These are phyloP conservation scores for Daldinia grandis DNA, from an alignment of 495 filamentous ascomycete species.

Conservation along the genomic window DNA sequence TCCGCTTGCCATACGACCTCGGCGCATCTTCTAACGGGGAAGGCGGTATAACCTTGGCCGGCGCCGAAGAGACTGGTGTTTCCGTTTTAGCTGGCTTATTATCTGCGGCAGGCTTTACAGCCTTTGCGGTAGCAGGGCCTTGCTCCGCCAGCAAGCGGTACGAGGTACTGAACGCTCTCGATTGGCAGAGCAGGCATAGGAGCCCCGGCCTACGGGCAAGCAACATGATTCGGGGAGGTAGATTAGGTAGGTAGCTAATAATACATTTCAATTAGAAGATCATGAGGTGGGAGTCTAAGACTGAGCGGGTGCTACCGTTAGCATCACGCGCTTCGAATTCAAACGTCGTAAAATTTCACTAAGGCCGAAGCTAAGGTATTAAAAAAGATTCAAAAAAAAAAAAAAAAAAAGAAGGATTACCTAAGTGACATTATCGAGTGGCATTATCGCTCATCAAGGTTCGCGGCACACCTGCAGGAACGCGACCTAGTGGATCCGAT, in stretches of 20 bases:
- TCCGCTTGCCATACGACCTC: constrained; percentile 61
- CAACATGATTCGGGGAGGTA: constrained; percentile 24
- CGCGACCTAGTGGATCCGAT: constrained; percentile 13
- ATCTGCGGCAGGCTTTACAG: constrained; percentile 5
- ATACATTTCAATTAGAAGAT: constrained; percentile 25
- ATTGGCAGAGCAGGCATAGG: constrained; percentile 58
- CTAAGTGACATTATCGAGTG: neutral
- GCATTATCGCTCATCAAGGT: constrained; percentile 33
- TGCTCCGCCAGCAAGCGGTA: constrained; percentile 50
- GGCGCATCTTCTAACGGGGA: constrained; percentile 60
- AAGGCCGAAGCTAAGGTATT: constrained; percentile 12
- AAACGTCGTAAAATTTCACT: constrained; percentile 14
- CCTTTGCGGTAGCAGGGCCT: constrained; percentile 33
- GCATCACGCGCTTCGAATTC: neutral
- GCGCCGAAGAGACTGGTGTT: constrained; percentile 16
- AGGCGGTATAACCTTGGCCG: constrained; percentile 26
- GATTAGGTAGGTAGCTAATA: no score
- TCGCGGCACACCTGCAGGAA: constrained; percentile 30
- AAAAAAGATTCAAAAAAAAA: constrained; percentile 19
- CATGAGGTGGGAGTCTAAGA: no score
- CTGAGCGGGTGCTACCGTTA: constrained; percentile 24
- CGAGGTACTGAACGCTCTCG: constrained; percentile 57
- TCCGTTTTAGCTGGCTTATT: constrained; percentile 20
- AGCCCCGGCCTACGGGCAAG: constrained; percentile 36
- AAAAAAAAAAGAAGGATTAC: constrained; percentile 13